Evolutionary conservation across 108 stramenopile species (phyloP).

Genomic region (Mayamaea pseudoterrestris): DNA sequence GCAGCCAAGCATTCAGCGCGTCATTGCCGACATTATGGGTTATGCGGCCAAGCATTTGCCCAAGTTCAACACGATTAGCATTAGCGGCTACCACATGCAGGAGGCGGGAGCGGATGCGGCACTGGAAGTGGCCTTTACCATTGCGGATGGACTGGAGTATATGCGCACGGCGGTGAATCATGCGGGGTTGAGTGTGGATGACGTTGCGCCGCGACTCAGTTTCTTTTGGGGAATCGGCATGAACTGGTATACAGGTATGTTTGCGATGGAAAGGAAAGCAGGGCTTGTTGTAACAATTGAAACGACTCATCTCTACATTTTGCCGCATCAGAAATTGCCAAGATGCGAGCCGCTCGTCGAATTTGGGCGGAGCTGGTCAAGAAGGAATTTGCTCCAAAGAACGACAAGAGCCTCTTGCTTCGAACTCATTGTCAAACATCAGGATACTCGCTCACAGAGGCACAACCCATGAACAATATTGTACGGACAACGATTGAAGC

Average conservation of each 20-base stretch:
- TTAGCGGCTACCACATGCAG: constrained; percentile 98
- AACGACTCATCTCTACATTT: not conserved
- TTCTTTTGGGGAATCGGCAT: constrained; percentile 98
- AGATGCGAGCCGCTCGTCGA: constrained; percentile 82
- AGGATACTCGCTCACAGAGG: constrained; percentile 92
- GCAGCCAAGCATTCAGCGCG: constrained; percentile 70
- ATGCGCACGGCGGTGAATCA: constrained; percentile 71
- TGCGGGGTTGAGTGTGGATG: constrained; percentile 87
- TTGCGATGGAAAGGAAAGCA: not conserved
- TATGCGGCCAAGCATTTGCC: constrained; percentile 92
- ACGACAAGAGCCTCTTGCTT: constrained; percentile 78
- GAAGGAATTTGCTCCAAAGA: constrained; percentile 85
- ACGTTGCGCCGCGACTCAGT: constrained; percentile 88
- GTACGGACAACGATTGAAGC: constrained; percentile 97
- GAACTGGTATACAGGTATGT: constrained; percentile 85
- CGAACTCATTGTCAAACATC: constrained; percentile 96
- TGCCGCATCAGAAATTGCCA: too few relatives aligned
- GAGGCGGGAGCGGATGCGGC: constrained; percentile 97
- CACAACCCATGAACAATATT: constrained; percentile 96
- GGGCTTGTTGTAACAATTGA: not conserved
- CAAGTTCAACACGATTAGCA: constrained; percentile 92
- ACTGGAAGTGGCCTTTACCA: constrained; percentile 93
- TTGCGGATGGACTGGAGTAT: constrained; percentile 94
- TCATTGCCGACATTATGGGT: constrained; percentile 91
- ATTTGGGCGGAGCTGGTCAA: constrained; percentile 89